phyloP scores from a whole-genome alignment of 495 filamentous ascomycete species.

The Lophiostoma macrostomum region DNA sequence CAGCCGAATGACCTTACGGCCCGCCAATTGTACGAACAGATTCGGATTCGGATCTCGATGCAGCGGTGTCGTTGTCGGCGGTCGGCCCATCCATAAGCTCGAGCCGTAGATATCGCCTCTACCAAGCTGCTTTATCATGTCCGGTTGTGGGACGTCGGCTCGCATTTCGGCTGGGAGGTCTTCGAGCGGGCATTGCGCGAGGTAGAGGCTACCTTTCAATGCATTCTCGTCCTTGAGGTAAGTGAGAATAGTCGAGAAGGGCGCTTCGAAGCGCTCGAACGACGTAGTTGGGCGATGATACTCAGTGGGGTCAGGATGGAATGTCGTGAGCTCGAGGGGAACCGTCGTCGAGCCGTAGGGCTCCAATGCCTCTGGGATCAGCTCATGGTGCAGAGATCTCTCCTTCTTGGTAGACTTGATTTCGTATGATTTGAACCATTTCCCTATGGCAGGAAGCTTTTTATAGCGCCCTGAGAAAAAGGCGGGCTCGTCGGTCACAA shows the following conservation, averaged over 20 bases:
- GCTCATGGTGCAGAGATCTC: constrained; percentile 14
- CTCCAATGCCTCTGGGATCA: constrained; percentile 52
- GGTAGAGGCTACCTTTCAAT: constrained; percentile 55
- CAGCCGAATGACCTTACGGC: constrained; percentile 70
- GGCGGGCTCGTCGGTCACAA: constrained; percentile 47
- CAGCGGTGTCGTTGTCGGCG: constrained; percentile 82
- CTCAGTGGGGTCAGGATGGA: neutral
- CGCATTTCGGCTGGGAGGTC: constrained; percentile 60
- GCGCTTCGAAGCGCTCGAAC: constrained; percentile 58
- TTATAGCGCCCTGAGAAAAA: too few species aligned
- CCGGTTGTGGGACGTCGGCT: constrained; percentile 66
- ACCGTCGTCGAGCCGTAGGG: constrained; percentile 52
- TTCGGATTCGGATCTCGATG: constrained; percentile 95
- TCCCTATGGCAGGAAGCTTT: constrained; percentile 51
- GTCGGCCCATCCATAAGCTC: constrained; percentile 82
- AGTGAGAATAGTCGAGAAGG: constrained; percentile 54
- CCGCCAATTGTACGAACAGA: constrained; percentile 78
- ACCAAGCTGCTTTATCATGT: constrained; percentile 58
- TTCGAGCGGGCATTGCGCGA: constrained; percentile 74
- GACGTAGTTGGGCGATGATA: constrained; percentile 7
- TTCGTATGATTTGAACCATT: constrained; percentile 52
- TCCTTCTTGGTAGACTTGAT: neutral
- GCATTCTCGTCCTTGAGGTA: constrained; percentile 13
- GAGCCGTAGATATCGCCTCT: constrained; percentile 76
- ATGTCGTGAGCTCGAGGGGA: constrained; percentile 55